Evolutionary conservation across 2,329 filamentous ascomycete species (phyloP).

Genomic region (Penicillium digitatum): DNA sequence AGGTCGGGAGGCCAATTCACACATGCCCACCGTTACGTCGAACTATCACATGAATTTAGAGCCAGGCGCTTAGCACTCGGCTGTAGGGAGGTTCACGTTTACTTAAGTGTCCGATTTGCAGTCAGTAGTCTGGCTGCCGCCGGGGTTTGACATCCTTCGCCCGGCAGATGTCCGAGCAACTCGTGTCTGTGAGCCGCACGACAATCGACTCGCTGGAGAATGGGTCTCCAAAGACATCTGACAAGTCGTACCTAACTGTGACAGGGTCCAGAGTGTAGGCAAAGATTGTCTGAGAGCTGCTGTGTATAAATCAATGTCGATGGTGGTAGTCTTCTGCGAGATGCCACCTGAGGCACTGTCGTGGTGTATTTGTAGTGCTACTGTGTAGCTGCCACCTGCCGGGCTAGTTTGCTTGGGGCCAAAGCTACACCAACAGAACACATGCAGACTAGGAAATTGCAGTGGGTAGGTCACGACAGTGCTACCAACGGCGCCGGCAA

Average conservation of each 20-base stretch:
- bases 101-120: conserved; percentile 27
- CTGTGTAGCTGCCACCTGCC: conserved; percentile 33
- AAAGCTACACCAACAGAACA: conserved; percentile 37
- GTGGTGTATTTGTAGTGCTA: conserved; percentile 34
- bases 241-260: conserved; percentile 43
- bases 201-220: conserved; percentile 32
- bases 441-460: conserved; percentile 35
- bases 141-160: conserved; percentile 27
- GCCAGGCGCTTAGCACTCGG: conserved; percentile 18
- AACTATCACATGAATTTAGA: not conserved
- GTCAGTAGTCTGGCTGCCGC: conserved; percentile 31
- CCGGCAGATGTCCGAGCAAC: conserved; percentile 33
- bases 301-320: conserved; percentile 35
- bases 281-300: conserved; percentile 39
- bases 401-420: conserved; percentile 31
- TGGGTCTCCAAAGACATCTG: conserved; percentile 43
- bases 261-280: conserved; percentile 40
- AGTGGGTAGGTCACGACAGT: conserved; percentile 42
- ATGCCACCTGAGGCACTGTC: conserved; percentile 41
- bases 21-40: not conserved
- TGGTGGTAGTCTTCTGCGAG: conserved; percentile 41
- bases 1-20: not conserved
- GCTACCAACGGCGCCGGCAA: conserved; percentile 35
- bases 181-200: conserved; percentile 23
- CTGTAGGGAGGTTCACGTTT: conserved; percentile 31